Evolutionary conservation across 2,329 filamentous ascomycete genomes (phyloP).

Genomic region (Xylariaceae sp.): DNA sequence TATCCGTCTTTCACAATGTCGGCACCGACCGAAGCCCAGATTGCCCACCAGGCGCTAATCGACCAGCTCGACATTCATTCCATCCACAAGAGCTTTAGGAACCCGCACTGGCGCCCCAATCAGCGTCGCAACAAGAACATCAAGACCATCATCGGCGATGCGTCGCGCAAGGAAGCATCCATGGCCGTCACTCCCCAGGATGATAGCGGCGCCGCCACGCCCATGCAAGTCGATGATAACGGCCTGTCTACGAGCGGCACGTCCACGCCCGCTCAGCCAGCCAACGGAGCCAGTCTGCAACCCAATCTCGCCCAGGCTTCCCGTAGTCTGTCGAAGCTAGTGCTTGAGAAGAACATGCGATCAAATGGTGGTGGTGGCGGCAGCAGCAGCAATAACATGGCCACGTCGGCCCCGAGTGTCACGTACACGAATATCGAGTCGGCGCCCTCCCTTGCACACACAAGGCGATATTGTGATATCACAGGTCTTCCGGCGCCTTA

Average conservation of each 20-base stretch:
- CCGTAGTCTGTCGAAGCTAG: slow-evolving; percentile 77
- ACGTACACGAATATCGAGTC: slow-evolving; percentile 98
- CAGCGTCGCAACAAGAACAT: slow-evolving; percentile 98
- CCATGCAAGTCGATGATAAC: slow-evolving; percentile 42
- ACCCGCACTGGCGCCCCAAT: slow-evolving; percentile 82
- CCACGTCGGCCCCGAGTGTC: slow-evolving; percentile 59
- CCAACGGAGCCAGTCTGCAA: slow-evolving; percentile 34
- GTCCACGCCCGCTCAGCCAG: slow-evolving; percentile 47
- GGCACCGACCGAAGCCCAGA: slow-evolving; percentile 64
- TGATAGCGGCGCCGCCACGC: slow-evolving; percentile 68
- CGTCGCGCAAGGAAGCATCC: slow-evolving; percentile 82
- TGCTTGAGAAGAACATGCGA: slow-evolving; percentile 73
- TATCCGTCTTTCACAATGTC: slow-evolving; percentile 38
- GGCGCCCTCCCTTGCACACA: slow-evolving; percentile 77
- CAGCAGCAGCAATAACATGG: slow-evolving; percentile 17
- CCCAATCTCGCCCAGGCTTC: slow-evolving; percentile 85
- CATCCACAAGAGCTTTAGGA: slow-evolving; percentile 84
- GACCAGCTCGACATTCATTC: slow-evolving; percentile 88
- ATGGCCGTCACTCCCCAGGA: slow-evolving; percentile 72
- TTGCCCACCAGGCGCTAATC: slow-evolving; percentile 79
- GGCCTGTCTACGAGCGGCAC: slow-evolving; percentile 53
- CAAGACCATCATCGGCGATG: slow-evolving; percentile 91
- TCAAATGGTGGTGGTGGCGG: slow-evolving; percentile 25
- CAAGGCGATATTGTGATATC: slow-evolving; percentile 91
- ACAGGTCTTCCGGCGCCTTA: slow-evolving; percentile 90